Conservation (phyloP, 164 flowering plant species). For the Nymphaea colorata region DNA sequence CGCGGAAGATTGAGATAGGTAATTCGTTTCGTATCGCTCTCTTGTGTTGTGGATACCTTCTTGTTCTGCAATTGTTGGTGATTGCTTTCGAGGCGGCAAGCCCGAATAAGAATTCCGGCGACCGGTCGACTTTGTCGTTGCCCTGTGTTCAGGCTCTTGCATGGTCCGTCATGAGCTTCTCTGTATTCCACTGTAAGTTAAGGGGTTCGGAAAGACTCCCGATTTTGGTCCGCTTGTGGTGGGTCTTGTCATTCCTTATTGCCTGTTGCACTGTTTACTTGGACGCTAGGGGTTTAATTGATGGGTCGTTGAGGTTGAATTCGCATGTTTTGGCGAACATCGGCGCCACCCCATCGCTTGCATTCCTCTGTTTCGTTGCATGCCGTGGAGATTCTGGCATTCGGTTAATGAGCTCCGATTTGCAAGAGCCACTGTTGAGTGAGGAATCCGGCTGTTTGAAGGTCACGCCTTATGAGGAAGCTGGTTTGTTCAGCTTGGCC, state of each 20-base stretch:
- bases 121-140: conserved; percentile 40
- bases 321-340: conserved; percentile 72
- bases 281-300: conserved; percentile 39
- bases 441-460: conserved; percentile 86
- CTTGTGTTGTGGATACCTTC: conserved; percentile 61
- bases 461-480: conserved; percentile 80
- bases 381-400: conserved; percentile 70
- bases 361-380: conserved; percentile 64
- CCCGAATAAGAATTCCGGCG: conserved; percentile 19
- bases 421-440: conserved; percentile 82
- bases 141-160: conserved; percentile 59
- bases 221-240: conserved; percentile 68
- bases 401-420: conserved; percentile 40
- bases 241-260: conserved; percentile 60
- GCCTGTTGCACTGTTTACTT: conserved; percentile 54
- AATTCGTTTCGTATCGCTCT: conserved; percentile 40
- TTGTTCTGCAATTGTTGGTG: conserved; percentile 54
- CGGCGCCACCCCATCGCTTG: conserved; percentile 64
- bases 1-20: conserved; percentile 29
- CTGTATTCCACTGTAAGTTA: conserved; percentile 62
- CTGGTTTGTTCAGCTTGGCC: conserved; percentile 65
- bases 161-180: conserved; percentile 76
- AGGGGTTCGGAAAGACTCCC: conserved; percentile 61
- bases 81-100: conserved; percentile 57
- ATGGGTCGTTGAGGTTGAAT: conserved; percentile 38